Percentiles rank a stretch among this genome's conserved stretches.
Conservation (phyloP, 2,329 filamentous ascomycete genomes). For the Colletotrichum abscissum region DNA sequence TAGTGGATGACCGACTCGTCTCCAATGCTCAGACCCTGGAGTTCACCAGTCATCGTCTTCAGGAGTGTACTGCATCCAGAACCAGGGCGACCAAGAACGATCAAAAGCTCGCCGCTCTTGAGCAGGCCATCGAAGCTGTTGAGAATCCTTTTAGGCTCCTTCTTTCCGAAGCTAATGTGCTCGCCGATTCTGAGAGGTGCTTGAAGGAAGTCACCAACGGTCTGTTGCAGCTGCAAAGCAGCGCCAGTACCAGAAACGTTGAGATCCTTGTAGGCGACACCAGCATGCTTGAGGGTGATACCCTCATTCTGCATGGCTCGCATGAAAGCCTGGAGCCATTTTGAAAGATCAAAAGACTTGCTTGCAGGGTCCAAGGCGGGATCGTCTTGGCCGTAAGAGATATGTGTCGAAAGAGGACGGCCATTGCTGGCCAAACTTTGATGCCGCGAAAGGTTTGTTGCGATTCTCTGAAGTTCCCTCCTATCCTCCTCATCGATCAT, state of each 20-base stretch:
- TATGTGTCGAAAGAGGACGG: conserved; percentile 27
- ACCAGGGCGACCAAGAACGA: conserved; percentile 75
- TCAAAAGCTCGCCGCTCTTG: conserved; percentile 72
- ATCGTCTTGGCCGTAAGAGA: conserved; percentile 38
- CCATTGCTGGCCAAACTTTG: conserved; percentile 43
- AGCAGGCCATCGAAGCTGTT: conserved; percentile 73
- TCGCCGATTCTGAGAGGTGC: conserved; percentile 69
- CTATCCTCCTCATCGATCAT: conserved; percentile 46
- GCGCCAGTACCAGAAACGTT: conserved; percentile 75
- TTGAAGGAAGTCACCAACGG: conserved; percentile 68
- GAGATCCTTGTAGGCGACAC: conserved; percentile 73
- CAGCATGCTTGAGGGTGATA: conserved; percentile 63
- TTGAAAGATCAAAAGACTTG: conserved; percentile 52
- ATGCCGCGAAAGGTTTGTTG: conserved; percentile 51
- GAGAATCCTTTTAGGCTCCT: conserved; percentile 69
- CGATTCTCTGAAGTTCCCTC: conserved; percentile 52
- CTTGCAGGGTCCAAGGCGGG: conserved; percentile 50
- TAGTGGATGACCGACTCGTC: conserved; percentile 67
- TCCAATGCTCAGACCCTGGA: conserved; percentile 66
- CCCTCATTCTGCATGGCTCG: conserved; percentile 63
- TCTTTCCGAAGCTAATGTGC: conserved; percentile 58
- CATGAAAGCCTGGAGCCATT: conserved; percentile 54
- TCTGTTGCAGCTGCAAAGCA: conserved; percentile 76
- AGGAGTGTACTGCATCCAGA: conserved; percentile 74
- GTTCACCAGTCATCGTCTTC: conserved; percentile 70